Base-by-base conservation (phyloP, 192 early-diverging fungal genomes). In the Umbelopsis vinacea region DNA sequence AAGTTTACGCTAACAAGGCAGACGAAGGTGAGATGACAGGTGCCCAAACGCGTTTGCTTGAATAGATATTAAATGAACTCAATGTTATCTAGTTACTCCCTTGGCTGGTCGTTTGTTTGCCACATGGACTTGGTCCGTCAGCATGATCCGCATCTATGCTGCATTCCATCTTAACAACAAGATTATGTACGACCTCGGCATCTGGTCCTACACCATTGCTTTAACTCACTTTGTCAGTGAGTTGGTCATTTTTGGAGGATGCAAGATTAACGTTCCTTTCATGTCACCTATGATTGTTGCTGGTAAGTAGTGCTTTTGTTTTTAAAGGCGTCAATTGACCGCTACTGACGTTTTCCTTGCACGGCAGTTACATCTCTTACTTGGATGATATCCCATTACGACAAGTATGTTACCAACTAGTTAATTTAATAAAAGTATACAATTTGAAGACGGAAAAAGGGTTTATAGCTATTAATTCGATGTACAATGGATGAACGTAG, bases 51-150 rank as follows among this genome's bases (percentile, higher is more conserved):
- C 23, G 19, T 35, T 50, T 48, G 35, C 35, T 46, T 7, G 24
- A 46, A 9, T n/a, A 26, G 38, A 33, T 57, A 8, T 40, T 48
- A 33, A n/a, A n/a, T n/a, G n/a, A n/a, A 52, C 47, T 71, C 29
- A 29, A 46, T 45, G 73, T 78, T 68, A 77, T 53, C 74, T 84
- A 89, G 95, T 93, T n/a, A 95, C 94, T 3, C 82, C 87, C 33
- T 84, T 98, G 73, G 87, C 89, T 22, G 87, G 91, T 40, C 91
- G 94, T 38, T 79, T 94, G 55, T 94, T 96, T 88, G 96, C 92
- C 7, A 83, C 89, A 23, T 98, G 95, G 95, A 97, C 96, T 0
- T 83, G 93, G 71, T 87, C 92, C 22, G 91, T 90, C 21, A 90
- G 87, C 2, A 83, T 95, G 45, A 80, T 98, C 66, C 91, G 96